phyloP scores from a whole-genome alignment of 495 filamentous ascomycete species.

The Hamigera avellanea region DNA sequence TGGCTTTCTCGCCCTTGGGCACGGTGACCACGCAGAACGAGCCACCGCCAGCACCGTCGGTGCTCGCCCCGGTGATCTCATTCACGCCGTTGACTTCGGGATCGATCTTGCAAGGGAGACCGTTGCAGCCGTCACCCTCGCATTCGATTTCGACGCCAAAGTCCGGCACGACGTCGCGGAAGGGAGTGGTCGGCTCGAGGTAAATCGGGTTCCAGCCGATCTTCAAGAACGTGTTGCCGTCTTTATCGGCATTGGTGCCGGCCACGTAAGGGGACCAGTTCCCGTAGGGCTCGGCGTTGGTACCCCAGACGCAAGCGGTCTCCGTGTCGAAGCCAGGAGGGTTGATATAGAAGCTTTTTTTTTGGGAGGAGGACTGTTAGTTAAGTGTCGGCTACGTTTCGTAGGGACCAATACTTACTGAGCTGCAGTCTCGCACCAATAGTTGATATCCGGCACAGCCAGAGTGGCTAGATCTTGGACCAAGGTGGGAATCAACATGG shows the following conservation, averaged over 20 bases:
- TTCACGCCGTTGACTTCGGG: slow-evolving; percentile 48
- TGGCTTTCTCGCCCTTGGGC: slow-evolving; percentile 53
- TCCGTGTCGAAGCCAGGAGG: slow-evolving; percentile 50
- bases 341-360: slow-evolving; percentile 78
- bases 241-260: slow-evolving; percentile 57
- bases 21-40: slow-evolving; percentile 72
- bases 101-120: slow-evolving; percentile 65
- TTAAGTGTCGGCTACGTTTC: not conserved
- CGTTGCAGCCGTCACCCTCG: slow-evolving; percentile 53
- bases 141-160: slow-evolving; percentile 68
- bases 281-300: slow-evolving; percentile 48
- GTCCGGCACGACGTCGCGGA: slow-evolving; percentile 45
- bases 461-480: slow-evolving; percentile 42
- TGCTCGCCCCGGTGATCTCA: slow-evolving; percentile 41
- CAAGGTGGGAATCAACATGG: slow-evolving; percentile 73
- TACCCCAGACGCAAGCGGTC: slow-evolving; percentile 64
- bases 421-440: slow-evolving; percentile 64
- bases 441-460: slow-evolving; percentile 58
- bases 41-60: slow-evolving; percentile 56
- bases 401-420: slow-evolving; percentile 53
- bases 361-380: slow-evolving; percentile 9
- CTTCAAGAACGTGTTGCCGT: slow-evolving; percentile 61
- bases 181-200: slow-evolving; percentile 42
- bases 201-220: slow-evolving; percentile 76
- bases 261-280: slow-evolving; percentile 78